phyloP scores from a whole-genome alignment of 352 stramenopile species.

The Paralagenidium karlingii region DNA sequence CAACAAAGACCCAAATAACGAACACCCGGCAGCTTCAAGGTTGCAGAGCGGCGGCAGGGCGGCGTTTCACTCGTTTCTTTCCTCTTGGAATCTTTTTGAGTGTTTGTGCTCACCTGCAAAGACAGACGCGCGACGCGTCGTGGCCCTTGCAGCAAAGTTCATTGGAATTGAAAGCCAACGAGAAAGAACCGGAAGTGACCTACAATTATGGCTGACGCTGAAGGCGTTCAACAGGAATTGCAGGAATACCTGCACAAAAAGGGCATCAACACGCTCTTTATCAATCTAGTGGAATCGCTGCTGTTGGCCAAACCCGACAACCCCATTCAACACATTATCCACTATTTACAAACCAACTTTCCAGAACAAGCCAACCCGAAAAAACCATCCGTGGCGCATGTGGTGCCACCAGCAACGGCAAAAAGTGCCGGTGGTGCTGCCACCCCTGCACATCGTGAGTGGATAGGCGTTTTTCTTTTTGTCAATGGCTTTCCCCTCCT shows the following conservation, averaged over 20 bases:
- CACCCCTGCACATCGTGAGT: too few relatives aligned
- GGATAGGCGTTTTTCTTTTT: background rate
- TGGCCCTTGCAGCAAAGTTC: too few relatives aligned
- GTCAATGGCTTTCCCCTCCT: too few relatives aligned
- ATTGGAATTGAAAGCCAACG: too few relatives aligned
- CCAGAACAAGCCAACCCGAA: slow-evolving; percentile 54
- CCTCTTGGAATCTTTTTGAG: too few relatives aligned
- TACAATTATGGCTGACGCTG: slow-evolving; percentile 59
- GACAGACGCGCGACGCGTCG: too few relatives aligned
- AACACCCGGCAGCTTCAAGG: too few relatives aligned
- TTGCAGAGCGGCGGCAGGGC: too few relatives aligned
- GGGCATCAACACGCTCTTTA: slow-evolving; percentile 87
- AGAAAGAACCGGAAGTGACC: slow-evolving; percentile 1
- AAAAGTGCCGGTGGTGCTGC: slow-evolving; percentile 3
- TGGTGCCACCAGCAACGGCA: slow-evolving; percentile 32
- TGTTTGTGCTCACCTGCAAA: too few relatives aligned
- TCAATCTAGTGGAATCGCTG: slow-evolving; percentile 86
- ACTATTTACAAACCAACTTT: slow-evolving; percentile 84
- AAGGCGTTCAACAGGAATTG: slow-evolving; percentile 83
- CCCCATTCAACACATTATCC: slow-evolving; percentile 80
- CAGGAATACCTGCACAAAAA: slow-evolving; percentile 88
- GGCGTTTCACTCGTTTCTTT: too few relatives aligned
- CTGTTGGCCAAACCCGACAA: slow-evolving; percentile 84
- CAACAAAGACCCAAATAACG: too few relatives aligned
- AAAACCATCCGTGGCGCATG: slow-evolving; percentile 12